phyloP scores from a whole-genome alignment of 495 filamentous ascomycete species.

The Neurospora sp. region DNA sequence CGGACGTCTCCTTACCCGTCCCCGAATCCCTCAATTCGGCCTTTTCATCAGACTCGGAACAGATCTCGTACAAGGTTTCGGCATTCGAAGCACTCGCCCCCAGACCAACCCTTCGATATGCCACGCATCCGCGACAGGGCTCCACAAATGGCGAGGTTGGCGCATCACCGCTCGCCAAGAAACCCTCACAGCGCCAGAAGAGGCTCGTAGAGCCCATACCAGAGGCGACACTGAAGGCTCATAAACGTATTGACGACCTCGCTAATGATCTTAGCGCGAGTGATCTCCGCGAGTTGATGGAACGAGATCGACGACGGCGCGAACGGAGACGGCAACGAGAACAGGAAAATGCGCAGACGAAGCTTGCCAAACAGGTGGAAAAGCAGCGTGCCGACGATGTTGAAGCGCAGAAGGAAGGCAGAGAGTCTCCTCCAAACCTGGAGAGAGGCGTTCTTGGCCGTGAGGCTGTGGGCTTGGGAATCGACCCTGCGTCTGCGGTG shows the following conservation, averaged over 20 bases:
- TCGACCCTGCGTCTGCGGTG: constrained; percentile 32
- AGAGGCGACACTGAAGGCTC: constrained; percentile 56
- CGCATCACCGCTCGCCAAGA: constrained; percentile 15
- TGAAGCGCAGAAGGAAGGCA: constrained; percentile 29
- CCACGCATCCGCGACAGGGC: constrained; percentile 47
- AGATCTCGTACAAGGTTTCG: constrained; percentile 62
- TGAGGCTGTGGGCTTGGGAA: constrained; percentile 34
- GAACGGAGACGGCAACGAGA: constrained; percentile 65
- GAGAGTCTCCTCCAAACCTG: constrained; percentile 40
- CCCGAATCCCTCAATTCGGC: constrained; percentile 65
- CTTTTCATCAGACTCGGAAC: constrained; percentile 60
- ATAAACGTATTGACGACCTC: constrained; percentile 64
- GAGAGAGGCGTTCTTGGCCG: constrained; percentile 45
- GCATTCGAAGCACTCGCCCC: constrained; percentile 65
- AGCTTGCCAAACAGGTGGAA: constrained; percentile 57
- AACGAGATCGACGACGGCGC: constrained; percentile 66
- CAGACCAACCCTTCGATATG: constrained; percentile 66
- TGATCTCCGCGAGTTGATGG: constrained; percentile 71
- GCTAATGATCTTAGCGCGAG: constrained; percentile 74
- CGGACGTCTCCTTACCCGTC: constrained; percentile 62
- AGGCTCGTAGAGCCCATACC: constrained; percentile 40
- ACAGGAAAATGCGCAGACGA: constrained; percentile 57
- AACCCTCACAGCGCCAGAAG: constrained; percentile 30
- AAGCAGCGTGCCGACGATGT: constrained; percentile 45
- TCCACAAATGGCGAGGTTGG: constrained; percentile 8